Percentiles rank a stretch among this genome's conserved stretches.
phyloP scores from a whole-genome alignment of 345 rosid species.

The Lenwebbia sp. region DNA sequence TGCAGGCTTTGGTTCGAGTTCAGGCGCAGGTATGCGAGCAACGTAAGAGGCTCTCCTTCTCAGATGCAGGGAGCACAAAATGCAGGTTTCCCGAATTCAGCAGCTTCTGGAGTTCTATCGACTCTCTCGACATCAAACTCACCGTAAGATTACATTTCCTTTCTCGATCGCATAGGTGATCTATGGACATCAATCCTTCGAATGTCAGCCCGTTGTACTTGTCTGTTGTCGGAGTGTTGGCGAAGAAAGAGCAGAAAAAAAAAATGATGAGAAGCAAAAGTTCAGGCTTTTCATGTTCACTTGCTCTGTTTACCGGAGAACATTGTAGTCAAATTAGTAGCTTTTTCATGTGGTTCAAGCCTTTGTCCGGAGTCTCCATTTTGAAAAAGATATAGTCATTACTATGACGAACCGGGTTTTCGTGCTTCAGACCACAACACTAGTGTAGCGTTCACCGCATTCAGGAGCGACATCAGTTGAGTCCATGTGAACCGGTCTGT shows the following conservation, averaged over 20 bases:
- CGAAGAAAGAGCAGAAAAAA: neutral
- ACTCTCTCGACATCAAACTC: slow-evolving; percentile 4
- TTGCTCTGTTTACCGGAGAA: neutral
- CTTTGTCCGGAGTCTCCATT: neutral
- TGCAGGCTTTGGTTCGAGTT: slow-evolving; percentile 63
- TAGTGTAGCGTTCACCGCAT: neutral
- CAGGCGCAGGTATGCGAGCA: slow-evolving; percentile 62
- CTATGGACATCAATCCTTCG: neutral
- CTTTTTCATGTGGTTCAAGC: neutral
- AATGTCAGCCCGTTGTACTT: neutral
- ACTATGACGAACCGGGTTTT: neutral
- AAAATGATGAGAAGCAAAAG: neutral
- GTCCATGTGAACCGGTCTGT: neutral
- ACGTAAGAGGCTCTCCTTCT: slow-evolving; percentile 25
- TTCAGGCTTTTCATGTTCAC: neutral
- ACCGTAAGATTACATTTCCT: slow-evolving; percentile 4
- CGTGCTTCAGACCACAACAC: neutral
- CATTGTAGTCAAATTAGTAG: neutral
- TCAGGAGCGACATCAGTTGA: neutral
- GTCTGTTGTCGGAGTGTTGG: neutral
- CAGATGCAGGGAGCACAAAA: slow-evolving; percentile 8
- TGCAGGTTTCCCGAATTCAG: neutral
- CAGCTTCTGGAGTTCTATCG: slow-evolving; percentile 13
- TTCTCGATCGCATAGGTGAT: neutral
- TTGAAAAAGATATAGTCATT: neutral